Evolutionary conservation across 768 basidiomycete genomes (phyloP), one percentile per base, ranked within the genome.

Genomic region (Candolleomyces aberdarensis): DNA sequence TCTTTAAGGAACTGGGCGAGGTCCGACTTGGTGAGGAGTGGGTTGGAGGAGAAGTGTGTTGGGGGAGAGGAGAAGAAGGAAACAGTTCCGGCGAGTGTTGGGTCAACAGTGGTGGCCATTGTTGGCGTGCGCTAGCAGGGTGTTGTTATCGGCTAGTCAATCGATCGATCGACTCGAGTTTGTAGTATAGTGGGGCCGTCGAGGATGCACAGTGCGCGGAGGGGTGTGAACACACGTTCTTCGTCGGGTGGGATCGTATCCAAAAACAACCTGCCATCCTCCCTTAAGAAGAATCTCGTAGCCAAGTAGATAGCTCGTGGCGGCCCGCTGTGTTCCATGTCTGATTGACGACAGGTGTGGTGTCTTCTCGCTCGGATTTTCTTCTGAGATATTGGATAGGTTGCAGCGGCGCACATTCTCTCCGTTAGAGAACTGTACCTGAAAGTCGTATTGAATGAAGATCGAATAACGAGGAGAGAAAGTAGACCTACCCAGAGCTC

Each of bases 1-100:
- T 74, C 78, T 51, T 74, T 73, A 32, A 88, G 79, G 62, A 86
- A 90, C 39, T 68, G 65, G 3, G 78, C 73, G 10, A 91, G 79
- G 64, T 91, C 87, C 2, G 76, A 76, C 62, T 81, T 83, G 6
- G 87, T 88, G 66, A 78, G 65, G 61, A 89, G 75, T 4, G 85
- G 85, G 71, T 90, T 92, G 32, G 78, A 74, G 8, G 76, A 72
- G 71, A 84, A 85, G 5, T 79, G 78, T 3, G 77, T 76, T 40
- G 72, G 72, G 41, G 70, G 69, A 52, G 71, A 65, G 65, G 80
- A 78, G 31, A 67, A 66, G 55, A 73, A 51, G 19, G 26, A 29
- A 3, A 22, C 19, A 1, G 49, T 17, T 20, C 17, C 44, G 15
- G 44, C 19, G 44, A 46, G 44, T 11, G 49, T 22, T 19, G 49